These are phyloP conservation scores for Neospora caninum DNA, from an alignment of 169 alveolate species.

Conservation along the genomic window DNA sequence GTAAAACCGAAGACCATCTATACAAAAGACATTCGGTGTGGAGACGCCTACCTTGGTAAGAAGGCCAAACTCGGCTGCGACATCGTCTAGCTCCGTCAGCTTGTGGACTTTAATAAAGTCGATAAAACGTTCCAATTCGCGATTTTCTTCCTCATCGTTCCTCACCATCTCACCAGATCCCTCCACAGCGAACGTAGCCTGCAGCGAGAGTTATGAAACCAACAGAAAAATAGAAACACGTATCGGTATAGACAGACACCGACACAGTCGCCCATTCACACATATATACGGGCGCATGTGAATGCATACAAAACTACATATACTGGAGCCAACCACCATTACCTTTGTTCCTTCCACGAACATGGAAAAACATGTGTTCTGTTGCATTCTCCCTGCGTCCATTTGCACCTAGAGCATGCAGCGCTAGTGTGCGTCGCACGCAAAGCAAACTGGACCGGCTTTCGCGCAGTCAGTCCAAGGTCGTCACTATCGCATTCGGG, in stretches of 20 bases:
- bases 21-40: too few relatives aligned
- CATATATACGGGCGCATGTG: background rate
- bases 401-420: too few relatives aligned
- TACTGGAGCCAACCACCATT: too few relatives aligned
- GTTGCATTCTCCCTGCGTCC: too few relatives aligned
- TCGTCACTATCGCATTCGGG: too few relatives aligned
- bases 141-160: constrained; percentile 29
- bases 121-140: constrained; percentile 9
- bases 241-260: background rate
- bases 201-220: background rate
- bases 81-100: background rate
- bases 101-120: background rate
- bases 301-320: background rate
- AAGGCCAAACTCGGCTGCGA: constrained; percentile 19
- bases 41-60: background rate
- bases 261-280: background rate
- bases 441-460: too few relatives aligned
- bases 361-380: too few relatives aligned
- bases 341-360: too few relatives aligned
- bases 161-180: constrained; percentile 5
- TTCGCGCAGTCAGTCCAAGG: too few relatives aligned
- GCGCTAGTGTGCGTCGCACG: too few relatives aligned
- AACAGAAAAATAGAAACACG: background rate
- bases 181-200: constrained; percentile 19
- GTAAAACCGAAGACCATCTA: too few relatives aligned